Base-by-base conservation (phyloP, 2,329 filamentous ascomycete species). In the Botryosphaeria dothidea region DNA sequence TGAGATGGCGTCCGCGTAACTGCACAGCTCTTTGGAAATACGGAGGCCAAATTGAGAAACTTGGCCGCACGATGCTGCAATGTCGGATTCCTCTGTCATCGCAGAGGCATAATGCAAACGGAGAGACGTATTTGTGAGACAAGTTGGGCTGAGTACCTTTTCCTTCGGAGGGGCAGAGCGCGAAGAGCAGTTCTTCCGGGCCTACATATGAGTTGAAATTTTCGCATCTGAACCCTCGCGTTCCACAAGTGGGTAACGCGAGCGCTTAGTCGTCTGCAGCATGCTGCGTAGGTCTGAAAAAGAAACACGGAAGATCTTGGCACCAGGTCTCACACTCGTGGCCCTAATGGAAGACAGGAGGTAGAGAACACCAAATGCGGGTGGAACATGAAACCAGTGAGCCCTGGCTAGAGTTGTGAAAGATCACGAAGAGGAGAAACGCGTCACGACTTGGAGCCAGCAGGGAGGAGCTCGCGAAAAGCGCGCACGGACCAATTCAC, bases 261-360 rank as follows among this genome's bases (percentile, higher is more conserved):
- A 41, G 54, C 54, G 54, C 54, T 57, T 57, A 41, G n/a, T 17
- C 17, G 17, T 17, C 23, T 57, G 54, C 54, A 57, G 54, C 54
- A 57, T 57, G 54, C 36, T 45, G 36, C 43, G 54, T 29, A 43
- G 17, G 54, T 57, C 23, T 23, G 38, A 7, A 27, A 57, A 38
- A 43, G 23, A 5, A 57, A 45, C 19, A 13, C 17, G 31, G 15
- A 23, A 27, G 13, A 15, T 21, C 46, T 49, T 29, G 23, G 46
- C 46, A 25, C 46, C 29, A 6, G n/a, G 49, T 52, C 49, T 29
- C 27, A 34, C 17, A 34, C n/a, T 52, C 49, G 49, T 52, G 49
- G 49, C 31, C 49, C 49, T 13, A 52, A 52, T 52, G 13, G 49
- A 52, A 52, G 27, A 34, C 49, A 34, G 31, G 49, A n/a, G 27